Conservation (phyloP, 116 monocot species). For the Dioscorea cayenensis region DNA sequence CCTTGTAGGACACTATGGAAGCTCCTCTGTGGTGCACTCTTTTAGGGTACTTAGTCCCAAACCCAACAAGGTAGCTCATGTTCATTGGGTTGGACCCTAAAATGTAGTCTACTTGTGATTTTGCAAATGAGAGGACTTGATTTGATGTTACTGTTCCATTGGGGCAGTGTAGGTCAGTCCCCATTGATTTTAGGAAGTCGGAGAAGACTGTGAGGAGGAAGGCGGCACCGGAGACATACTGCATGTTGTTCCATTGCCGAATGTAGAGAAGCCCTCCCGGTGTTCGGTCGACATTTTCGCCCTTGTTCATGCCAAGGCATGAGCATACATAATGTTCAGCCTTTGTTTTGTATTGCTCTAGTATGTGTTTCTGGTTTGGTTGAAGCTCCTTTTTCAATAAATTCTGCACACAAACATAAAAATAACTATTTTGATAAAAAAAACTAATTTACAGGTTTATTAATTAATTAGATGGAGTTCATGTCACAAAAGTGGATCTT, state of each 20-base stretch:
- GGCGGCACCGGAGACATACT: constrained; percentile 43
- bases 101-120: constrained; percentile 63
- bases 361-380: constrained; percentile 2
- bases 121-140: constrained; percentile 29
- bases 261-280: constrained; percentile 44
- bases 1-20: constrained; percentile 41
- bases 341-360: constrained; percentile 33
- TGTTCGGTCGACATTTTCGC: constrained; percentile 33
- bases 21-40: constrained; percentile 63
- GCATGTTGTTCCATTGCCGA: constrained; percentile 69
- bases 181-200: constrained; percentile 20
- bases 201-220: constrained; percentile 50
- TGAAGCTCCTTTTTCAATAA: constrained; percentile 5
- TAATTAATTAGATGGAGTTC: not conserved
- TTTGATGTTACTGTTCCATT: constrained; percentile 3
- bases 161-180: constrained; percentile 30
- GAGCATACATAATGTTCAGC: constrained; percentile 57
- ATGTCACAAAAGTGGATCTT: too few relatives aligned
- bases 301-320: constrained; percentile 31
- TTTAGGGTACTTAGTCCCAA: constrained; percentile 29
- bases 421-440: too few relatives aligned
- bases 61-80: constrained; percentile 59
- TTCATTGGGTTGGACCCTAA: constrained; percentile 48
- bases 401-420: constrained; percentile 5
- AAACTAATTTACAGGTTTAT: too few relatives aligned